These are phyloP conservation scores for Paxillus involutus DNA, from an alignment of 768 basidiomycete species.

Conservation along the genomic window DNA sequence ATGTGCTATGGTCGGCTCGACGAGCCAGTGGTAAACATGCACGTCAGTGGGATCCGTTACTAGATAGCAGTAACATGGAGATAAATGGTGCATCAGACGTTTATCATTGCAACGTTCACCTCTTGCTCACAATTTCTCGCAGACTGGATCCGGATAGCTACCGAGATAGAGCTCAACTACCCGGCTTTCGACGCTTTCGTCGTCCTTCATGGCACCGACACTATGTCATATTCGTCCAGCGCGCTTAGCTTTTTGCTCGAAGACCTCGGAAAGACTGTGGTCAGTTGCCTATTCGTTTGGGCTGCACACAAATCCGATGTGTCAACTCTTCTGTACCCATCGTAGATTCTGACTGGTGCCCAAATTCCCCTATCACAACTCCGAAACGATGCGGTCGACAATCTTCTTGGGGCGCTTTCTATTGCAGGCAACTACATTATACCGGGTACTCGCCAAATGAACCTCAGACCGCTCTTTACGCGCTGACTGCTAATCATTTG, in stretches of 20 bases:
- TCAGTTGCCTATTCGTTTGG: constrained; percentile 32
- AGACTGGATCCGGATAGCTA: constrained; percentile 92
- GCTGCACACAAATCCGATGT: not conserved
- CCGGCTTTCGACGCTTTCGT: constrained; percentile 85
- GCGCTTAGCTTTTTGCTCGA: constrained; percentile 90
- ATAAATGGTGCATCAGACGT: constrained; percentile 56
- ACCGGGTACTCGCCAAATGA: constrained; percentile 55
- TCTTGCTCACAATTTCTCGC: constrained; percentile 13
- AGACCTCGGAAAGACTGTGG: constrained; percentile 90
- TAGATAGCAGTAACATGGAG: constrained; percentile 90
- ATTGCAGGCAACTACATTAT: constrained; percentile 92
- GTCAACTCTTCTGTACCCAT: not conserved
- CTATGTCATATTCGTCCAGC: constrained; percentile 87
- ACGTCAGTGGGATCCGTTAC: constrained; percentile 75
- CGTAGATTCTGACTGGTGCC: constrained; percentile 85
- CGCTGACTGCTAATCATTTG: not conserved
- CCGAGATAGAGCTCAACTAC: constrained; percentile 93
- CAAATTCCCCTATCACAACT: constrained; percentile 91
- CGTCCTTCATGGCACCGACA: constrained; percentile 88
- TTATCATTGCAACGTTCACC: not conserved
- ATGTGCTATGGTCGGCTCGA: constrained; percentile 7
- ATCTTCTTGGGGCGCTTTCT: constrained; percentile 83
- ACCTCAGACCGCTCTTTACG: not conserved
- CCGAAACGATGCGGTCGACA: constrained; percentile 94
- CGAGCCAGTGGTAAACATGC: constrained; percentile 1